Evolutionary conservation across 78 protist genomes (phyloP).

Genomic region (Capsaspora owczarzaki): DNA sequence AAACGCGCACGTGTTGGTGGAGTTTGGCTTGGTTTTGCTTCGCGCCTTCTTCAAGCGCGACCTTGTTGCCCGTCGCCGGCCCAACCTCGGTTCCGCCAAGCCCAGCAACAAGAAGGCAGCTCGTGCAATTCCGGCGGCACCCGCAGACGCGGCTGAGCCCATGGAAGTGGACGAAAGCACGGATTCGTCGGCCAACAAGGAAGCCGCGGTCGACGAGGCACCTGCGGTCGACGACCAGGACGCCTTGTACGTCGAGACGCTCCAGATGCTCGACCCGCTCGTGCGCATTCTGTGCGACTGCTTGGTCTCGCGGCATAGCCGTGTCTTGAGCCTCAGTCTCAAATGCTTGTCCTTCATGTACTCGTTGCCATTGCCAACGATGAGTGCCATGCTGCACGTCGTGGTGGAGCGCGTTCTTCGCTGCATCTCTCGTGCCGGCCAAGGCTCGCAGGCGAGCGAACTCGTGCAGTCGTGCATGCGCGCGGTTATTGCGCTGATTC

Average conservation of each 20-base stretch:
- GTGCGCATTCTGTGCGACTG: background rate
- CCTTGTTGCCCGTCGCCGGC: too few relatives aligned
- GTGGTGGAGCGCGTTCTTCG: background rate
- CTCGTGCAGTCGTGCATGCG: background rate
- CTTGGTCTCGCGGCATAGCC: background rate
- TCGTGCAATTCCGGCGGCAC: too few relatives aligned
- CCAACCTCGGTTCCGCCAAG: background rate
- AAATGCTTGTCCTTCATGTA: background rate
- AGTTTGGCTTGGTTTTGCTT: background rate
- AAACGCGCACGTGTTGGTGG: background rate
- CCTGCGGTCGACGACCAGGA: too few relatives aligned
- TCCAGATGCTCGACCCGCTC: background rate
- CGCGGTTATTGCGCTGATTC: background rate
- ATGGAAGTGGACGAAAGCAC: too few relatives aligned
- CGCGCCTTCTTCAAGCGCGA: background rate
- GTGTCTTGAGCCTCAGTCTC: background rate
- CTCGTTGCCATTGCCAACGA: background rate
- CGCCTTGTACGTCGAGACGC: background rate
- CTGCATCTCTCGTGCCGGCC: background rate
- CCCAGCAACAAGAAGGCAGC: too few relatives aligned
- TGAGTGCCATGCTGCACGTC: background rate
- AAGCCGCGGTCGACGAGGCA: too few relatives aligned
- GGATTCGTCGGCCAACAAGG: too few relatives aligned
- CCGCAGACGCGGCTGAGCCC: too few relatives aligned
- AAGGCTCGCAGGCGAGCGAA: background rate